phyloP scores from a whole-genome alignment of 2,329 filamentous ascomycete genomes.

The Fusarium chaquense region DNA sequence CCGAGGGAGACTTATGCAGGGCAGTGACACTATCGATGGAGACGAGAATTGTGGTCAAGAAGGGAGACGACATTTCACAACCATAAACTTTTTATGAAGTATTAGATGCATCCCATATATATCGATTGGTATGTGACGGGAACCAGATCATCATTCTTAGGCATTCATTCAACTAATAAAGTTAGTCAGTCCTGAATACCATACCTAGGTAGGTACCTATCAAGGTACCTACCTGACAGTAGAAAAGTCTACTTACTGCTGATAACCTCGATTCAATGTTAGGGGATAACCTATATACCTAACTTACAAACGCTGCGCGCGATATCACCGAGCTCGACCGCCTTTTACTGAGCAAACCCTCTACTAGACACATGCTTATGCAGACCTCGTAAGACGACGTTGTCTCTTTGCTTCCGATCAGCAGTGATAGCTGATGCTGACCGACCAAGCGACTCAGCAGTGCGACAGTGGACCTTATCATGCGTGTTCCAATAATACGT shows the following conservation, averaged over 20 bases:
- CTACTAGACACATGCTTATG: neutral
- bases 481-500: constrained; percentile 39
- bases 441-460: constrained; percentile 2
- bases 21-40: constrained; percentile 16
- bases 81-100: no score
- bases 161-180: constrained; percentile 1
- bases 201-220: no score
- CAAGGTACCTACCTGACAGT: no score
- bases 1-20: constrained; percentile 29
- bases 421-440: constrained; percentile 33
- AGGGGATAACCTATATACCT: neutral
- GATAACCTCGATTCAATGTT: neutral
- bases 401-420: constrained; percentile 22
- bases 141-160: constrained; percentile 1
- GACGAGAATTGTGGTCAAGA: constrained; percentile 12
- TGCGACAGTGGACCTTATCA: constrained; percentile 23
- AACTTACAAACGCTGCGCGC: neutral
- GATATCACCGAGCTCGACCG: neutral
- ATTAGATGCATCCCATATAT: neutral
- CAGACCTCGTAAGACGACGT: constrained; percentile 30
- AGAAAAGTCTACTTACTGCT: neutral
- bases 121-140: constrained; percentile 26
- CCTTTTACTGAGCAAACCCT: neutral
- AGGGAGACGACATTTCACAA: constrained; percentile 9
- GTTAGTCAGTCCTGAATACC: neutral